Base-by-base conservation (phyloP, 768 basidiomycete genomes). In the Pholiota microspora region DNA sequence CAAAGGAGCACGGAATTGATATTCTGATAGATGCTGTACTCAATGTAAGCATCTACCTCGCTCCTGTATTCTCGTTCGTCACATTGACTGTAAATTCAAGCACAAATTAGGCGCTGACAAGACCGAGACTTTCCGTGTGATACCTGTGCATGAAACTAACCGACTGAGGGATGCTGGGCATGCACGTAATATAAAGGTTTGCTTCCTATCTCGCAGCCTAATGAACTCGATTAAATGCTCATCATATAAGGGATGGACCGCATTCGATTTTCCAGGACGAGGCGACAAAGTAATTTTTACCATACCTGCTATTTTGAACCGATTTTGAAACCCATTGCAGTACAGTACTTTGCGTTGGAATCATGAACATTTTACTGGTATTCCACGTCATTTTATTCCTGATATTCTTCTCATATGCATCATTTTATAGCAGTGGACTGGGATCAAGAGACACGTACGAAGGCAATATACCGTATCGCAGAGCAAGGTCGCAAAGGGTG, bases 171-270 rank as follows among this genome's bases (percentile, higher is more conserved):
- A 76, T 36, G 70, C 82, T 34, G 88, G 84, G 0, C 79, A 77
- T 9, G 71, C 74, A 48, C 75, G 79, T 67, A 75, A 87, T 55
- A 88, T 96, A 10, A 81, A 88, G 68, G 94, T 87, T 57, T 27
- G 74, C 59, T 24, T 34, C 3, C 15, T 10, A 8, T 32, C 35
- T 34, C n/a, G 18, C 42, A n/a, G n/a, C n/a, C n/a, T n/a, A n/a
- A n/a, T n/a, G n/a, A n/a, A n/a, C n/a, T n/a, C n/a, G n/a, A n/a
- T n/a, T n/a, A n/a, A n/a, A n/a, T n/a, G n/a, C n/a, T n/a, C n/a
- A n/a, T n/a, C n/a, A n/a, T n/a, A n/a, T n/a, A n/a, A 92, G 91
- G 88, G 80, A 0, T 92, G 91, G 90, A 92, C 92, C n/a, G 83
- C 77, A 0, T 98, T 90, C 67, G 83, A 89, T 57, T 96, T 92